Percentiles rank a stretch among this genome's conserved stretches.
Evolutionary conservation across 2,329 filamentous ascomycete genomes (phyloP).

Genomic region (Paracorniculantispora psalliotae): DNA sequence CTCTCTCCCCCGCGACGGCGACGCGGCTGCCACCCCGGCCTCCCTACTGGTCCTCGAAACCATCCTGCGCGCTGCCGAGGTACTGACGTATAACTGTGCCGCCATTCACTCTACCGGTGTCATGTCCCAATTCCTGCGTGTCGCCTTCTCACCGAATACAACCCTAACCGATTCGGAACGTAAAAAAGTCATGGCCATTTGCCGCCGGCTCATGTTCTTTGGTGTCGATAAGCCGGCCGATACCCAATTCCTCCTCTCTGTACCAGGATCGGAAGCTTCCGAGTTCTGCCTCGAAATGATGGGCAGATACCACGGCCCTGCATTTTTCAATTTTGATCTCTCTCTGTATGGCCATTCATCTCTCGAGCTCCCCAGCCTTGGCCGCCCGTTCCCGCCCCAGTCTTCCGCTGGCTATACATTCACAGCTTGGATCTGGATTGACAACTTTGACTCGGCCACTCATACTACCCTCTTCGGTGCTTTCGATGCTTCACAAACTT

Average conservation of each 20-base stretch:
- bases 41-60: slow-evolving; percentile 63
- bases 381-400: slow-evolving; percentile 76
- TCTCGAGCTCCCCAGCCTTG: slow-evolving; percentile 82
- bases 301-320: slow-evolving; percentile 67
- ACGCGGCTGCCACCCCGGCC: slow-evolving; percentile 42
- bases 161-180: slow-evolving; percentile 51
- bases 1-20: slow-evolving; percentile 48
- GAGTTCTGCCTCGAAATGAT: slow-evolving; percentile 71
- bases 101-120: slow-evolving; percentile 69
- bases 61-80: slow-evolving; percentile 51
- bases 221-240: slow-evolving; percentile 79
- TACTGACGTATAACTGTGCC: slow-evolving; percentile 64
- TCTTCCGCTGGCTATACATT: slow-evolving; percentile 84
- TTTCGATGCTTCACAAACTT: slow-evolving; percentile 86
- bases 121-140: slow-evolving; percentile 59
- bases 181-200: slow-evolving; percentile 59
- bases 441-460: slow-evolving; percentile 74
- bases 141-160: slow-evolving; percentile 52
- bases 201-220: slow-evolving; percentile 63
- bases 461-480: slow-evolving; percentile 96
- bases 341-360: slow-evolving; percentile 84
- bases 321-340: slow-evolving; percentile 91
- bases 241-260: slow-evolving; percentile 65
- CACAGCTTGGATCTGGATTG: slow-evolving; percentile 81
- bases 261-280: slow-evolving; percentile 48